These are phyloP conservation scores for Cadophora malorum DNA, from an alignment of 2,329 filamentous ascomycete species.

Conservation along the genomic window DNA sequence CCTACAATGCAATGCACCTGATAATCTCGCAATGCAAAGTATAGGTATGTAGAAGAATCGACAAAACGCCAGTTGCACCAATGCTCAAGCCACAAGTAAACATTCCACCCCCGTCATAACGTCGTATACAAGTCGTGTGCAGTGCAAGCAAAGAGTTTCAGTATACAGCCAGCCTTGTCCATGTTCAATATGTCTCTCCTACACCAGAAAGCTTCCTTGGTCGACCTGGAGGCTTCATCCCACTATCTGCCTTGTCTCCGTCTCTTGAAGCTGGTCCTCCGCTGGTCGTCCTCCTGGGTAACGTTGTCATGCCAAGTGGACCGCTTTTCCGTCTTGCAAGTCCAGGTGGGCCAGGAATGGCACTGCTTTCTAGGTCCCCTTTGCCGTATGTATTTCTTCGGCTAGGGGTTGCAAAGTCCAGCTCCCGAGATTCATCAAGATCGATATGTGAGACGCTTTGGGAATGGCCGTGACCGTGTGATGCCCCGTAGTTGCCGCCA, in stretches of 20 bases:
- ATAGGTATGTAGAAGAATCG: conserved; percentile 22
- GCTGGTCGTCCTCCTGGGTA: conserved; percentile 40
- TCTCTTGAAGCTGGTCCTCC: conserved; percentile 40
- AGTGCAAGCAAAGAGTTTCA: conserved; percentile 18
- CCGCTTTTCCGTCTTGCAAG: conserved; percentile 60
- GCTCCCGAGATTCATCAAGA: conserved; percentile 40
- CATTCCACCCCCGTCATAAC: conserved; percentile 22
- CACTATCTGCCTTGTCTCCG: conserved; percentile 34
- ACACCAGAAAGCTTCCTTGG: conserved; percentile 58
- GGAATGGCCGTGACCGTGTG: conserved; percentile 45
- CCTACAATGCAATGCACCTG: conserved; percentile 21
- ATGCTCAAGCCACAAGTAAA: conserved; percentile 33
- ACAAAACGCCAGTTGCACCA: conserved; percentile 32
- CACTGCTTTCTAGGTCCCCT: conserved; percentile 50
- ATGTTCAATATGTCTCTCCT: conserved; percentile 61
- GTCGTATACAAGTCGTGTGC: conserved; percentile 34
- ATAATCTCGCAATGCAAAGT: conserved; percentile 24
- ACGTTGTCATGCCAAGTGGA: conserved; percentile 43
- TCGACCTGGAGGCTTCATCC: conserved; percentile 40
- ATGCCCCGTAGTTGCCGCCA: conserved; percentile 41
- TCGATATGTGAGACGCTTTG: conserved; percentile 45
- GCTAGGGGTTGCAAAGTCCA: conserved; percentile 51
- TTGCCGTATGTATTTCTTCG: conserved; percentile 52
- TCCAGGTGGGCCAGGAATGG: conserved; percentile 53
- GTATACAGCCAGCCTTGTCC: neutral